Percentiles rank a stretch among this genome's conserved stretches.
phyloP scores from a whole-genome alignment of 345 rosid species.

The Passiflora organensis region DNA sequence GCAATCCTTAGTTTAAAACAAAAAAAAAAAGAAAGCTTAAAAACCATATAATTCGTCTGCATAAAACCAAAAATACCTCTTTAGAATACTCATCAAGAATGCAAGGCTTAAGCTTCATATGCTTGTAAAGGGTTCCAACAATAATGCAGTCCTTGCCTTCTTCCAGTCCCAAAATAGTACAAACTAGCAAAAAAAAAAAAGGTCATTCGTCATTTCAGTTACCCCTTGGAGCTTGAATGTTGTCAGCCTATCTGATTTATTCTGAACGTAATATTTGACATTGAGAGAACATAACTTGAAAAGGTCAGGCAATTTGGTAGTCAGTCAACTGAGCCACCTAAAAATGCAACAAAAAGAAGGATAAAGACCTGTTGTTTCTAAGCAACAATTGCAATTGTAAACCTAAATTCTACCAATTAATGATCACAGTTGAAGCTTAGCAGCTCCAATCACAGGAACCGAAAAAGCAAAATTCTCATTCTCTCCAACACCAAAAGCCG shows the following conservation, averaged over 20 bases:
- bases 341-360: slow-evolving; percentile 2
- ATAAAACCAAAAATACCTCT: slow-evolving; percentile 39
- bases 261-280: too few species aligned
- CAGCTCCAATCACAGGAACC: too few species aligned
- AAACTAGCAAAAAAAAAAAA: slow-evolving; percentile 41
- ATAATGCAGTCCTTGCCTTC: slow-evolving; percentile 79
- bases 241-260: too few species aligned
- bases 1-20: slow-evolving; percentile 6
- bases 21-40: slow-evolving; percentile 5
- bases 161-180: slow-evolving; percentile 74
- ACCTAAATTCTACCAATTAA: too few species aligned
- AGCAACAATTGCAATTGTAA: too few species aligned
- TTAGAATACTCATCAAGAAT: slow-evolving; percentile 93
- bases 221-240: neutral
- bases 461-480: too few species aligned
- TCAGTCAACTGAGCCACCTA: neutral
- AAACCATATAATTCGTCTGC: neutral
- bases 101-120: slow-evolving; percentile 93
- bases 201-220: too few species aligned
- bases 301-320: too few species aligned
- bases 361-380: too few species aligned
- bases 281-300: too few species aligned
- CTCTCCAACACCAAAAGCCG: too few species aligned
- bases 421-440: too few species aligned
- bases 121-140: slow-evolving; percentile 88